Base-by-base conservation (phyloP, 352 stramenopile species). In the Phytophthora pseudosyringae region DNA sequence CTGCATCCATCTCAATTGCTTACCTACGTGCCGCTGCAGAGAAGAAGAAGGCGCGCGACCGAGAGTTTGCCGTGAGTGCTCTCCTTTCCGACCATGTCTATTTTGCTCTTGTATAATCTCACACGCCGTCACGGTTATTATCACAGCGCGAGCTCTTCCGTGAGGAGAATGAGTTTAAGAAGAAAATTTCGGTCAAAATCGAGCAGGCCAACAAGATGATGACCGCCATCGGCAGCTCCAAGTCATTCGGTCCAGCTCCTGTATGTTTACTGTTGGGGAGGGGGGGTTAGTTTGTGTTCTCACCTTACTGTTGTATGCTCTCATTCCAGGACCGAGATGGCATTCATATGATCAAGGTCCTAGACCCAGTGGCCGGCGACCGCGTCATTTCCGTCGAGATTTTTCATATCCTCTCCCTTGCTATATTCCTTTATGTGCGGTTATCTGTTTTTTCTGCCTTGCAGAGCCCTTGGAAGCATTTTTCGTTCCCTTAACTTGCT, bases 171-270 rank as follows among this genome's bases (percentile, higher is more conserved):
- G 83, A 90, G 32, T 88, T 87, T 51, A 80, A 80, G 49, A 89
- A 88, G 69, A 91, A 88, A 58, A 90, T 91, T 49, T 72, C 70
- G 4, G 78, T 84, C 52, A 90, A 93, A 58, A 90, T 91, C 40
- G 83, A 91, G 15, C 83, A 93, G 76, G 81, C 81, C n/a, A 93
- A 93, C 64, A 87, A 89, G 56, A 88, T 91, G 74, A 76, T 80
- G n/a, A 45, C 69, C 3, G 61, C 53, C 21, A 40, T 65, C 32
- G 78, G 80, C 5, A 87, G 66, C 52, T 73, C 70, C 50, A 81
- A 80, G 21, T 73, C 70, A 10, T 93, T 88, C 43, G 49, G 50
- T 5, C 57, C 78, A 25, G 80, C 81, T 11, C 69, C 81, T 29
- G 83, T 93, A 67, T 7, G 49, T 7, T 32, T 11, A 5, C 11